Percentiles rank a stretch among this genome's conserved stretches.
These are phyloP conservation scores for Eucalyptus pauciflora DNA, from an alignment of 345 rosid genomes.

Conservation along the genomic window DNA sequence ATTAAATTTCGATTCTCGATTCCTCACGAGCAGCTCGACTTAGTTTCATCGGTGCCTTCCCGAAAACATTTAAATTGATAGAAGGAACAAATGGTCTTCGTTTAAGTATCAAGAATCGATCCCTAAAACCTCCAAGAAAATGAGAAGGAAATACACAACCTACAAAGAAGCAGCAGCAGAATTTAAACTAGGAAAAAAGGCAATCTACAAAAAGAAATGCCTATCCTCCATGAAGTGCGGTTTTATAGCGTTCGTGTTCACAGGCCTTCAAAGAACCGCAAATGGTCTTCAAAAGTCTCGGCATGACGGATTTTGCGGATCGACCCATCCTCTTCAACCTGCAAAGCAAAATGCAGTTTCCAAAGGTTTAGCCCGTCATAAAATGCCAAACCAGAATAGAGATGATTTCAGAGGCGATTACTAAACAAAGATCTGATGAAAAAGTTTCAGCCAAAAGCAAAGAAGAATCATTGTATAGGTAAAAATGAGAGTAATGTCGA, in stretches of 20 bases:
- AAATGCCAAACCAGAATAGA: not conserved
- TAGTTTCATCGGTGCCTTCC: not conserved
- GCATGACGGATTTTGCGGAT: constrained; percentile 72
- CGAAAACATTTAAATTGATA: not conserved
- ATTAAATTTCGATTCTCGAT: not conserved
- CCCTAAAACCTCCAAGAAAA: not conserved
- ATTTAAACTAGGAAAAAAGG: not conserved
- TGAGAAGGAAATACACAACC: not conserved
- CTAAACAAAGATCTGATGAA: not conserved
- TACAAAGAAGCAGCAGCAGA: not conserved
- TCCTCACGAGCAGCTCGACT: not conserved
- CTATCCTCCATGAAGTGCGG: not conserved
- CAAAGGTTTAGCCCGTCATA: not conserved
- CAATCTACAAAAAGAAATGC: not conserved
- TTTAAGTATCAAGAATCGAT: not conserved
- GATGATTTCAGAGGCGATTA: not conserved
- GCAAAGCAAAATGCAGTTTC: not conserved
- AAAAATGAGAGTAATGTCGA: not conserved
- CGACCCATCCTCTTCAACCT: constrained; percentile 87
- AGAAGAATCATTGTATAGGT: not conserved
- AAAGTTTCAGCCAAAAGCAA: not conserved
- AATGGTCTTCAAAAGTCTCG: constrained; percentile 80
- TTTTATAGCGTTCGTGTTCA: not conserved
- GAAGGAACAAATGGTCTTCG: not conserved
- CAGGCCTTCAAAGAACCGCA: constrained; percentile 68